These are phyloP conservation scores for Colletotrichum spinosum DNA, from an alignment of 2,329 filamentous ascomycete species.

Conservation along the genomic window DNA sequence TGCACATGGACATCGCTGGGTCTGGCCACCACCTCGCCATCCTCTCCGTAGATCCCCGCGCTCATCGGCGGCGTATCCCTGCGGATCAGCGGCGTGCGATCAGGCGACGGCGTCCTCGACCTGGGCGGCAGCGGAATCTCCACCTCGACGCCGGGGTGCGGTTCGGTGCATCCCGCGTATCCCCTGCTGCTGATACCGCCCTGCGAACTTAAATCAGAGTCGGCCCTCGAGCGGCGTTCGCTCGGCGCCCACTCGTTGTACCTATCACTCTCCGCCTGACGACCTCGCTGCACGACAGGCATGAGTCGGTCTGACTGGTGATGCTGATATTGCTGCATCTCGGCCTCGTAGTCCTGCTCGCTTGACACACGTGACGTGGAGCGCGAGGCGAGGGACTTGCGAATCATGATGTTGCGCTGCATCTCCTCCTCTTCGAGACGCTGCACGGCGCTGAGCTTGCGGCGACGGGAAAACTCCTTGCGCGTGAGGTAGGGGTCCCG, in stretches of 20 bases:
- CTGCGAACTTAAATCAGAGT: slow-evolving; percentile 16
- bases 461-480: slow-evolving; percentile 39
- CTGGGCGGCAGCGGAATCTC: slow-evolving; percentile 19
- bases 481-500: slow-evolving; percentile 43
- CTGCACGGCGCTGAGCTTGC: slow-evolving; percentile 44
- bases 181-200: background rate
- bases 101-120: slow-evolving; percentile 25
- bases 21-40: background rate
- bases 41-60: background rate
- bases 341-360: background rate
- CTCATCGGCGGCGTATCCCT: slow-evolving; percentile 4
- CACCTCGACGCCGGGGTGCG: slow-evolving; percentile 28
- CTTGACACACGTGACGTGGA: slow-evolving; percentile 9
- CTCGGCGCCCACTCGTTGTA: slow-evolving; percentile 5
- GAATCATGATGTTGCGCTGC: slow-evolving; percentile 54
- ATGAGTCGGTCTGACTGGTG: background rate
- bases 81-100: slow-evolving; percentile 5
- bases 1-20: too few relatives aligned
- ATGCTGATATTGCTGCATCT: slow-evolving; percentile 8
- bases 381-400: slow-evolving; percentile 52
- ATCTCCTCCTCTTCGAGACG: slow-evolving; percentile 49
- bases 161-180: slow-evolving; percentile 5
- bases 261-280: background rate
- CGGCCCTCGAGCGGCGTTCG: slow-evolving; percentile 10
- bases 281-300: too few relatives aligned